Conservation (phyloP, 202 grass and related monocot species). For the Setaria viridis region DNA sequence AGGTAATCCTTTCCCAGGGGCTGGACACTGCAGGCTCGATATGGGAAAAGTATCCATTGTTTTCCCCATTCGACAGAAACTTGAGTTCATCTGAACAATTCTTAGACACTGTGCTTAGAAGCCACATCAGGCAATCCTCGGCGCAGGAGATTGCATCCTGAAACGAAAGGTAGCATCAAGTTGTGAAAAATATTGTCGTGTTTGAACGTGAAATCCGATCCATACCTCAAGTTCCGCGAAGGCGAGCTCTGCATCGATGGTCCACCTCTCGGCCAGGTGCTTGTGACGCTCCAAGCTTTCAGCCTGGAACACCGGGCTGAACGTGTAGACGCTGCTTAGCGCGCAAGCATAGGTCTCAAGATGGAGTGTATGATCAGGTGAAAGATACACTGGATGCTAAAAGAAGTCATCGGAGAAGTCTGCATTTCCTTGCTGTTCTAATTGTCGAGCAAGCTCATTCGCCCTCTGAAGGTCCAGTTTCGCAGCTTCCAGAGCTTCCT, state of each 20-base stretch:
- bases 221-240: conserved; percentile 66
- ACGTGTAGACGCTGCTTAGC: conserved; percentile 63
- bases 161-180: conserved; percentile 1
- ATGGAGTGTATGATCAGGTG: conserved; percentile 49
- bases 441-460: conserved; percentile 29
- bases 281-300: conserved; percentile 44
- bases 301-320: conserved; percentile 56
- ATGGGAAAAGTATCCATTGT: conserved; percentile 13
- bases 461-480: conserved; percentile 56
- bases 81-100: conserved; percentile 61
- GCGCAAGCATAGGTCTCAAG: conserved; percentile 67
- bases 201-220: not conserved
- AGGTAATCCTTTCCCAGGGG: conserved; percentile 61
- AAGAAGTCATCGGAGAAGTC: conserved; percentile 54
- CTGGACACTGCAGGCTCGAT: conserved; percentile 42
- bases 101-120: conserved; percentile 42
- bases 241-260: conserved; percentile 59
- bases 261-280: conserved; percentile 59
- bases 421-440: conserved; percentile 24
- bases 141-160: conserved; percentile 68
- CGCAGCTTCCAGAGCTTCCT: conserved; percentile 54
- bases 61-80: conserved; percentile 42
- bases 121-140: conserved; percentile 59
- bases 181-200: conserved; percentile 13
- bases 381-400: conserved; percentile 48